Conservation (phyloP, 2,329 filamentous ascomycete species). For the Alternaria solani region DNA sequence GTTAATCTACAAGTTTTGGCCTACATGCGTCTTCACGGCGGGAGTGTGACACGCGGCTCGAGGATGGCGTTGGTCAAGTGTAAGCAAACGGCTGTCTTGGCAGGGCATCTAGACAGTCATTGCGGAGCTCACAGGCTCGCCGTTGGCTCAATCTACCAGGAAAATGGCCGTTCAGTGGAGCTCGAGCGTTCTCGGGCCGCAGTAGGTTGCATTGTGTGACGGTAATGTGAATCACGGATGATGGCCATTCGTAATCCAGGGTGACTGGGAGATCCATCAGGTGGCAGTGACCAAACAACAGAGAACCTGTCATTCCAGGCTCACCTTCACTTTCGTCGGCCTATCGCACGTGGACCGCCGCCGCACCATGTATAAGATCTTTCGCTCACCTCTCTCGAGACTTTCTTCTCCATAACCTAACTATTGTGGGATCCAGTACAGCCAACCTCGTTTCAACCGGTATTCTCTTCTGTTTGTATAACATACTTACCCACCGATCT, state of each 20-base stretch:
- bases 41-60: slow-evolving; percentile 7
- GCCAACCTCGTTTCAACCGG: neutral
- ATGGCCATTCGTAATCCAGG: slow-evolving; percentile 15
- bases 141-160: slow-evolving; percentile 15
- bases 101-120: slow-evolving; percentile 14
- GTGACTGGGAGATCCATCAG: slow-evolving; percentile 21
- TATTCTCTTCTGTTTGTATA: neutral
- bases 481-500: neutral
- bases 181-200: slow-evolving; percentile 18
- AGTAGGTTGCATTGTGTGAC: slow-evolving; percentile 14
- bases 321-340: slow-evolving; percentile 27
- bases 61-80: slow-evolving; percentile 7
- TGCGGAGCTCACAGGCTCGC: slow-evolving; percentile 8
- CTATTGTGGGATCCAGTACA: neutral
- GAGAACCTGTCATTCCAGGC: slow-evolving; percentile 20
- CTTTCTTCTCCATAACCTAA: slow-evolving; percentile 15
- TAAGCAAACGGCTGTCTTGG: slow-evolving; percentile 23
- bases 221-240: slow-evolving; percentile 22
- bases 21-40: neutral
- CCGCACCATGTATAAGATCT: slow-evolving; percentile 15
- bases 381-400: slow-evolving; percentile 41
- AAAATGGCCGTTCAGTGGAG: slow-evolving; percentile 7
- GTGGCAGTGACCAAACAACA: slow-evolving; percentile 28
- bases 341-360: slow-evolving; percentile 10
- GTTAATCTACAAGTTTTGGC: neutral